These are phyloP conservation scores for Phytophthora agathidicida DNA, from an alignment of 352 stramenopile species.

Conservation along the genomic window DNA sequence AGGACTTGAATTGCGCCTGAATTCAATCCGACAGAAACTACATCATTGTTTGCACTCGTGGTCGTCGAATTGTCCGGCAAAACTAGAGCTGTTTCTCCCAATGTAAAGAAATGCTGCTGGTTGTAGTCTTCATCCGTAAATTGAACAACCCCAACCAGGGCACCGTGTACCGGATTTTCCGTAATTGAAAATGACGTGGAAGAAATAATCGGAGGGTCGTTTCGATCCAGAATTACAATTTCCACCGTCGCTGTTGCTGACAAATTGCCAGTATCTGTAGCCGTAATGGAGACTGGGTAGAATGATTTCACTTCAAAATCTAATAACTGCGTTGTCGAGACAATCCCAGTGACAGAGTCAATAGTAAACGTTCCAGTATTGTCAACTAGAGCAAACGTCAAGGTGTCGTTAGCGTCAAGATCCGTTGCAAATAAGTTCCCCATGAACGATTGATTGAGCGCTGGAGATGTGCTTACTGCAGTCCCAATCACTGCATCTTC, in stretches of 20 bases:
- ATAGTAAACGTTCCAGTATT: slow-evolving; percentile 21
- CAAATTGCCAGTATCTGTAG: slow-evolving; percentile 16
- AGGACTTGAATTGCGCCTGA: slow-evolving; percentile 22
- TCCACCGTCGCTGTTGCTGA: slow-evolving; percentile 7
- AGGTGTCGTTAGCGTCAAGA: slow-evolving; percentile 15
- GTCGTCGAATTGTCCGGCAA: slow-evolving; percentile 16
- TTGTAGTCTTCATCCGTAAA: slow-evolving; percentile 26
- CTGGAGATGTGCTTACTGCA: slow-evolving; percentile 1
- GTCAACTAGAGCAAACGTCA: slow-evolving; percentile 16
- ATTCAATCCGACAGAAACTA: slow-evolving; percentile 9
- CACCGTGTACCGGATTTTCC: slow-evolving; percentile 11
- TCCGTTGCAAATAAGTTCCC: slow-evolving; percentile 17
- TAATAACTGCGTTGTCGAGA: slow-evolving; percentile 5
- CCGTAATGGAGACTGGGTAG: slow-evolving; percentile 16
- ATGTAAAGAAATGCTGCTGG: slow-evolving; percentile 22
- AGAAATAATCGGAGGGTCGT: slow-evolving; percentile 25
- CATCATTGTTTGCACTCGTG: slow-evolving; percentile 3
- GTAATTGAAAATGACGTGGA: slow-evolving; percentile 6
- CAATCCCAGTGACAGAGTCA: slow-evolving; percentile 8
- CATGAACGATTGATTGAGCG: slow-evolving; percentile 11
- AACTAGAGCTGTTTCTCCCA: slow-evolving; percentile 16
- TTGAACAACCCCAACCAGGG: slow-evolving; percentile 7
- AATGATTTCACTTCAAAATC: slow-evolving; percentile 24
- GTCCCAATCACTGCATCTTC: slow-evolving; percentile 27
- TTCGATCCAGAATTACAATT: slow-evolving; percentile 29